Evolutionary conservation across 768 basidiomycete genomes (phyloP).

Genomic region (Amanita pseudoporphyria): DNA sequence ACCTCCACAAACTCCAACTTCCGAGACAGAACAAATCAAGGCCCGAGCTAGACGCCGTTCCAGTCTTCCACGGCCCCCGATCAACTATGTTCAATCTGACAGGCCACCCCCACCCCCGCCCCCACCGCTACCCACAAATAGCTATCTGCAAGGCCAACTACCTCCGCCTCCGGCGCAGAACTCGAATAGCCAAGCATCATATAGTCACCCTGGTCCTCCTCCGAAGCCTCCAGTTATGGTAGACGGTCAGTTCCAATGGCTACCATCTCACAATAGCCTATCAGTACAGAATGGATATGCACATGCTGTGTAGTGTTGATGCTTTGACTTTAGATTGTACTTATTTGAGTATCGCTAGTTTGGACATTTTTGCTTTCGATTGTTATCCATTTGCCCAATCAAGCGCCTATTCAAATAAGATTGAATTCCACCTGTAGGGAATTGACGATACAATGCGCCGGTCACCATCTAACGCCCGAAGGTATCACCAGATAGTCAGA

Average conservation of each 20-base stretch:
- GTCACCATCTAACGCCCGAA: too few species aligned
- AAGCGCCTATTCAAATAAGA: neutral
- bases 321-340: neutral
- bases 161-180: constrained; percentile 24
- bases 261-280: constrained; percentile 12
- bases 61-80: constrained; percentile 42
- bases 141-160: constrained; percentile 18
- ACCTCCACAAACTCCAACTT: constrained; percentile 19
- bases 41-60: constrained; percentile 27
- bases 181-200: constrained; percentile 13
- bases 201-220: constrained; percentile 29
- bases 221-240: constrained; percentile 30
- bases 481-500: constrained; percentile 3
- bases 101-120: constrained; percentile 23
- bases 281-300: constrained; percentile 7
- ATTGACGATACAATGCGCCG: too few species aligned
- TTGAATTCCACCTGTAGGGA: neutral
- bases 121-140: constrained; percentile 29
- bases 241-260: constrained; percentile 28
- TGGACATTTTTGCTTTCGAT: neutral
- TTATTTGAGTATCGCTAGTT: neutral
- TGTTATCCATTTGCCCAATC: neutral
- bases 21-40: constrained; percentile 14
- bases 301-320: neutral
- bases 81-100: constrained; percentile 22